These are phyloP conservation scores for Solanum corneliomulleri DNA, from an alignment of 257 asterid species.

Conservation along the genomic window DNA sequence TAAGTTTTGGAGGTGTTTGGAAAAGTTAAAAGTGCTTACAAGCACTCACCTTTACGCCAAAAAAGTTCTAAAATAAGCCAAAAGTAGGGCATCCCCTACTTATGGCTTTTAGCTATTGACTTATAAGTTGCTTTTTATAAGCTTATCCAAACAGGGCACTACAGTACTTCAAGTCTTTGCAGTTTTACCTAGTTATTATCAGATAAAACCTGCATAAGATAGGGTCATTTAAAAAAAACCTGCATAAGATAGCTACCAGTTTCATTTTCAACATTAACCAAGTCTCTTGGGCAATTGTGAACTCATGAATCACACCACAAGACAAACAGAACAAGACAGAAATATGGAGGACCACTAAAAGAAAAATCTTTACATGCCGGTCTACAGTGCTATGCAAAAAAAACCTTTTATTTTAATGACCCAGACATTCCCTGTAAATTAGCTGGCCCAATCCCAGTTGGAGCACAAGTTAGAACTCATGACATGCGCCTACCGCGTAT, in stretches of 20 bases:
- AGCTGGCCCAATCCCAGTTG: neutral
- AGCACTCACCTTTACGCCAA: neutral
- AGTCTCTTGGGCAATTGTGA: neutral
- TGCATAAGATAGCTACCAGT: neutral
- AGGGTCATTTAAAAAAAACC: neutral
- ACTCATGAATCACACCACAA: neutral
- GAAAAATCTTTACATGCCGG: neutral
- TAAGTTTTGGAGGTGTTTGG: neutral
- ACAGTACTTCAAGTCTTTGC: neutral
- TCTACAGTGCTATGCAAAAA: neutral
- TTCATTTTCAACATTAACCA: neutral
- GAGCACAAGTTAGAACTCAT: neutral
- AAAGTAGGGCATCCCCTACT: neutral
- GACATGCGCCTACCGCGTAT: neutral
- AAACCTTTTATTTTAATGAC: neutral
- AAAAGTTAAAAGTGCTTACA: neutral
- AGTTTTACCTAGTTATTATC: neutral
- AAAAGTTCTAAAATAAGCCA: neutral
- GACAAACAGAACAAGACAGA: neutral
- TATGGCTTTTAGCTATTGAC: neutral
- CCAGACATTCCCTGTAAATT: neutral
- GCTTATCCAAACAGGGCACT: neutral
- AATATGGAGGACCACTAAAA: neutral
- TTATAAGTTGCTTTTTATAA: neutral
- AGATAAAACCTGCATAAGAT: neutral